Evolutionary conservation across 1,284 basidiomycete species (phyloP).

Genomic region (Ceratobasidium papillatum): DNA sequence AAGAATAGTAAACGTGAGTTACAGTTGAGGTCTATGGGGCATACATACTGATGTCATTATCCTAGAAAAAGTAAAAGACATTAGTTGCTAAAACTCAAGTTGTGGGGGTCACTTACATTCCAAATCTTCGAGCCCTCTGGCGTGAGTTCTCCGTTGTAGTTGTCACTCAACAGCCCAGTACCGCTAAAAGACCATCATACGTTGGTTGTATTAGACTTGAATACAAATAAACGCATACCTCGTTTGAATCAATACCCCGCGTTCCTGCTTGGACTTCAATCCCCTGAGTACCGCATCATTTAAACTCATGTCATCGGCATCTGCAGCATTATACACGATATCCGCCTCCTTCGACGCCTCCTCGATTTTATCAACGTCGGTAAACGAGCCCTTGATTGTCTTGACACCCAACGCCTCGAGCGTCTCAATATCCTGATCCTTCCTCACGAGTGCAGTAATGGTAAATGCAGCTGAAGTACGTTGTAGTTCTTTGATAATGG

Average conservation of each 20-base stretch:
- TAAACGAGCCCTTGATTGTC: constrained; percentile 48
- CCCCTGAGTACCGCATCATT: constrained; percentile 52
- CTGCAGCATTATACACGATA: constrained; percentile 51
- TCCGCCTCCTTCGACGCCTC: constrained; percentile 50
- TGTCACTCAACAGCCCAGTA: constrained; percentile 52
- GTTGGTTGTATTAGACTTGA: background rate
- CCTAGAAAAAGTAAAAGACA: constrained; percentile 2
- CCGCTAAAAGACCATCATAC: constrained; percentile 45
- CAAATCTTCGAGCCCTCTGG: constrained; percentile 38
- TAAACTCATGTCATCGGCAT: constrained; percentile 51
- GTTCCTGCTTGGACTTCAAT: constrained; percentile 50
- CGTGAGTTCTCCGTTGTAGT: constrained; percentile 40
- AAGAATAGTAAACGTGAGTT: background rate
- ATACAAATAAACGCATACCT: constrained; percentile 39
- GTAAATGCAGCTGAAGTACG: constrained; percentile 45
- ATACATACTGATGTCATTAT: constrained; percentile 42
- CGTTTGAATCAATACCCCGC: constrained; percentile 53
- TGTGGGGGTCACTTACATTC: constrained; percentile 43
- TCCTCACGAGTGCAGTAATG: constrained; percentile 51
- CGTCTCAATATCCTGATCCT: constrained; percentile 48
- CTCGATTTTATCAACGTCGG: constrained; percentile 48
- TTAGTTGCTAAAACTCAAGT: background rate
- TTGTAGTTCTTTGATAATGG: constrained; percentile 46
- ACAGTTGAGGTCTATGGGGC: background rate
- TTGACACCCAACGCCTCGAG: constrained; percentile 48